Evolutionary conservation across 1,284 basidiomycete genomes (phyloP), one percentile per base, ranked within the genome.

Genomic region (Leccinum subspadiceum): DNA sequence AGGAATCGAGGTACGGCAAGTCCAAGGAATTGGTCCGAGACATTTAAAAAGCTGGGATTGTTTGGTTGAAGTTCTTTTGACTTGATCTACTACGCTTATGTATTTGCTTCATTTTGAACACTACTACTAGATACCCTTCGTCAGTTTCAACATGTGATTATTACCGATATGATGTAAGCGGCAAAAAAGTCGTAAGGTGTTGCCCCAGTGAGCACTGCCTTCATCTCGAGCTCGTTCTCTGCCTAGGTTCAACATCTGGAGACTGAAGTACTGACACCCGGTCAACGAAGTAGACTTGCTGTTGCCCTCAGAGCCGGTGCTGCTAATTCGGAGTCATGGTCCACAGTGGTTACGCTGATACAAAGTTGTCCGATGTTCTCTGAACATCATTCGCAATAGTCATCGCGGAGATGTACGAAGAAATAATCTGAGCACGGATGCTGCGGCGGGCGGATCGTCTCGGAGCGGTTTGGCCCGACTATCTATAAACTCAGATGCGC

Each of bases 1-100:
- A 17, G 17, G 35, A 22, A 4, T 37, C 54, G 7, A 10, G 46
- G 58, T 46, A 10, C 39, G 9, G 53, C 24, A 6, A 53, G 44
- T 37, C 61, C 62, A 26, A 62, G 37, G 41, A 62, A 41, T 22
- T 74, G 70, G 73, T 53, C 59, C 1, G 66, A 62, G 20, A 50
- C 61, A 1, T 59, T 70, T 17, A 64, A 17, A 44, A 75, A 62
- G 56, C 6, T 72, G 60, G 66, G 72, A 12, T 54, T 73, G 46
- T 73, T 63, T 46, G 26, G 49, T 29, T 68, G 49, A 49, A 4
- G 55, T 56, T 56, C 31, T 22, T 56, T 17, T 22, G 15, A 17
- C 7, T 8, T 49, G 59, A 68, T 59, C 56, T 60, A 35, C 8
- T 54, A 39, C 61, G 46, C 4, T 26, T n/a, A 20, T 20, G 24